Evolutionary conservation across 257 asterid species (phyloP).

Genomic region (Linaria vulgaris): DNA sequence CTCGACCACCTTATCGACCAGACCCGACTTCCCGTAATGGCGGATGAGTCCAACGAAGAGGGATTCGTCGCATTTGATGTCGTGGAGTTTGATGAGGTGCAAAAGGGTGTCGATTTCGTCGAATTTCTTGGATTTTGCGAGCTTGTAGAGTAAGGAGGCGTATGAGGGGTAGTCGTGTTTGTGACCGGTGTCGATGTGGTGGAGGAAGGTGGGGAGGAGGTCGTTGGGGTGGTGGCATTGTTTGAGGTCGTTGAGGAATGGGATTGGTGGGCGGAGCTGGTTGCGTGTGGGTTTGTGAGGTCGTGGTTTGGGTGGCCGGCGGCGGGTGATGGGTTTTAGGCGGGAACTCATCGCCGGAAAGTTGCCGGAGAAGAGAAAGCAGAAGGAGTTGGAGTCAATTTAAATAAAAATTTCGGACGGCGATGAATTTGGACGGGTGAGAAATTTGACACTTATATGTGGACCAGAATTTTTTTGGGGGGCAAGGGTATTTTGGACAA

Average conservation of each 20-base stretch:
- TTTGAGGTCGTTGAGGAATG: conserved; percentile 65
- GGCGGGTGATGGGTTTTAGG: conserved; percentile 10
- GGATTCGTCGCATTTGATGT: conserved; percentile 61
- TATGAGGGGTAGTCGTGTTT: conserved; percentile 84
- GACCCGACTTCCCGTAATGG: conserved; percentile 61
- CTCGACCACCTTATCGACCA: conserved; percentile 53
- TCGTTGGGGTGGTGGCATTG: conserved; percentile 51
- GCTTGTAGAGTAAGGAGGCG: conserved; percentile 72
- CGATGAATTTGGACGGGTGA: too few species aligned
- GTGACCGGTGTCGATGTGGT: conserved; percentile 55
- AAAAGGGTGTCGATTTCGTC: conserved; percentile 60
- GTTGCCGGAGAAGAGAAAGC: neutral
- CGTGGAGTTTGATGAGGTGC: conserved; percentile 37
- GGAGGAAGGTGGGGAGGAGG: conserved; percentile 50
- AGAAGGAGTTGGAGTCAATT: neutral
- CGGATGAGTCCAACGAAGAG: conserved; percentile 68
- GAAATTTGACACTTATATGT: too few species aligned
- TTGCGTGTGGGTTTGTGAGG: conserved; percentile 42
- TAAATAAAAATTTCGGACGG: too few species aligned
- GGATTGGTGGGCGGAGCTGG: conserved; percentile 53
- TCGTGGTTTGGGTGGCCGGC: conserved; percentile 30
- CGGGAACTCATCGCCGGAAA: conserved; percentile 21
- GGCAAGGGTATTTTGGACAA: too few species aligned
- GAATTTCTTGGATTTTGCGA: conserved; percentile 58
- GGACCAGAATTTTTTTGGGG: too few species aligned